A percentile compares a stretch with the other conserved stretches of the same genome.
Evolutionary conservation across 2,329 filamentous ascomycete genomes (phyloP).

Genomic region (Endocalyx cinctus): DNA sequence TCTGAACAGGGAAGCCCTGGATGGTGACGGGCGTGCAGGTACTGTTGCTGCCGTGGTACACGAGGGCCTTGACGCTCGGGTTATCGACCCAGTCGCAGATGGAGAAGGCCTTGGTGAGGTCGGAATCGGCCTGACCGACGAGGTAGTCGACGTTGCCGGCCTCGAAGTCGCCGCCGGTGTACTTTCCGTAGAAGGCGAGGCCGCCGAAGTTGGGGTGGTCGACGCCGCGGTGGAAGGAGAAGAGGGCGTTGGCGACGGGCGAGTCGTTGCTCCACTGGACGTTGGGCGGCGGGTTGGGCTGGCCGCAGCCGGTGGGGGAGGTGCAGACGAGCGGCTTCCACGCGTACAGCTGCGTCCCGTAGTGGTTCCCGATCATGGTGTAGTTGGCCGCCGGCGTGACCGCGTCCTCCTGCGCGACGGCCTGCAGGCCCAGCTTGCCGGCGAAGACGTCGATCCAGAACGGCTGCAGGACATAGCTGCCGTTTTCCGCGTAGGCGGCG

Average conservation of each 20-base stretch:
- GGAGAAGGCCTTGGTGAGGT: constrained; percentile 4
- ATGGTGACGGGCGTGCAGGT: constrained; percentile 6
- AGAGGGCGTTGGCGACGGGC: background rate
- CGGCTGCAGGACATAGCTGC: constrained; percentile 1
- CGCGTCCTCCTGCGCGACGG: background rate
- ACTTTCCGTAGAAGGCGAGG: constrained; percentile 7
- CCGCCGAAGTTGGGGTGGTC: constrained; percentile 7
- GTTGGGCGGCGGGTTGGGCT: background rate
- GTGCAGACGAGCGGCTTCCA: constrained; percentile 4
- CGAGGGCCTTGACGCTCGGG: constrained; percentile 1
- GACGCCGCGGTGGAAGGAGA: constrained; percentile 5
- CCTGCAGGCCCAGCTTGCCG: constrained; percentile 3
- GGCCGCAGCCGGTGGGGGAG: constrained; percentile 2
- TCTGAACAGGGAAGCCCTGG: constrained; percentile 1
- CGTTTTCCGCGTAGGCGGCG: constrained; percentile 1
- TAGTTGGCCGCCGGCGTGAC: constrained; percentile 5
- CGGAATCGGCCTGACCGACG: constrained; percentile 3
- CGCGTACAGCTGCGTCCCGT: constrained; percentile 9
- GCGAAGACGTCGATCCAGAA: background rate
- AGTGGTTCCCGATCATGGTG: constrained; percentile 8
- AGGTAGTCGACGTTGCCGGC: constrained; percentile 8
- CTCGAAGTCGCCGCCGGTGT: constrained; percentile 7
- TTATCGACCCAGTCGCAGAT: constrained; percentile 3
- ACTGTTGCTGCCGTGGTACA: constrained; percentile 4
- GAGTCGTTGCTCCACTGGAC: constrained; percentile 6